Evolutionary conservation across 805 yeast genomes (phyloP).

Genomic region (Grigorovia transvaalensis): DNA sequence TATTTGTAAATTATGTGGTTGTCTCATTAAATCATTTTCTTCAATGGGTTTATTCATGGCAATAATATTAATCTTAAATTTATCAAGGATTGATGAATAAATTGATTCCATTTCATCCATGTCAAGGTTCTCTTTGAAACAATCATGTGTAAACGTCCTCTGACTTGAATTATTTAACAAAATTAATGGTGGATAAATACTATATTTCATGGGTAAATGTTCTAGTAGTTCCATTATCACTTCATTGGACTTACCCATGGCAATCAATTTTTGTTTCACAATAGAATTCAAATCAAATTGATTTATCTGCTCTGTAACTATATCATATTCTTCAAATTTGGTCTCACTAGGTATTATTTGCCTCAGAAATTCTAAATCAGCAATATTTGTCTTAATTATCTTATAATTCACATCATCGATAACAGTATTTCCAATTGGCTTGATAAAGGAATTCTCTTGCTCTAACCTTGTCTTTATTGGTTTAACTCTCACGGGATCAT

Average conservation of each 20-base stretch:
- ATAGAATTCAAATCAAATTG: neutral
- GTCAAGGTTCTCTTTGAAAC: slow-evolving; percentile 9
- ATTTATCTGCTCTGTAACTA: too few relatives aligned
- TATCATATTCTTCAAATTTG: slow-evolving; percentile 5
- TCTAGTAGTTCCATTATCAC: slow-evolving; percentile 6
- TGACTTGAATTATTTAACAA: slow-evolving; percentile 39
- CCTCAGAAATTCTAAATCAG: neutral
- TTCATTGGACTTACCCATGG: neutral
- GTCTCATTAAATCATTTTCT: slow-evolving; percentile 44
- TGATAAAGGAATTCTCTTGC: slow-evolving; percentile 9
- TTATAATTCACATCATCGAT: slow-evolving; percentile 7
- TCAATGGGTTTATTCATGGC: slow-evolving; percentile 65
- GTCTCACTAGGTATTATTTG: slow-evolving; percentile 1
- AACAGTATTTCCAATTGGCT: slow-evolving; percentile 12
- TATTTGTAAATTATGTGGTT: slow-evolving; percentile 53
- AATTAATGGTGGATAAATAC: slow-evolving; percentile 58
- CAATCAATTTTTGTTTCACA: neutral
- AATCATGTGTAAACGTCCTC: slow-evolving; percentile 32
- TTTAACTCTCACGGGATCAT: slow-evolving; percentile 13
- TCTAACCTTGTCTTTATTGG: slow-evolving; percentile 20
- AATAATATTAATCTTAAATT: slow-evolving; percentile 38
- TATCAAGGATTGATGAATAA: slow-evolving; percentile 8
- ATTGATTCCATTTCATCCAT: slow-evolving; percentile 9
- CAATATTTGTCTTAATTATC: slow-evolving; percentile 17
- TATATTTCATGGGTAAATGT: slow-evolving; percentile 35